These are phyloP conservation scores for Trichoderma cornu-damae DNA, from an alignment of 2,329 filamentous ascomycete genomes.

Conservation along the genomic window DNA sequence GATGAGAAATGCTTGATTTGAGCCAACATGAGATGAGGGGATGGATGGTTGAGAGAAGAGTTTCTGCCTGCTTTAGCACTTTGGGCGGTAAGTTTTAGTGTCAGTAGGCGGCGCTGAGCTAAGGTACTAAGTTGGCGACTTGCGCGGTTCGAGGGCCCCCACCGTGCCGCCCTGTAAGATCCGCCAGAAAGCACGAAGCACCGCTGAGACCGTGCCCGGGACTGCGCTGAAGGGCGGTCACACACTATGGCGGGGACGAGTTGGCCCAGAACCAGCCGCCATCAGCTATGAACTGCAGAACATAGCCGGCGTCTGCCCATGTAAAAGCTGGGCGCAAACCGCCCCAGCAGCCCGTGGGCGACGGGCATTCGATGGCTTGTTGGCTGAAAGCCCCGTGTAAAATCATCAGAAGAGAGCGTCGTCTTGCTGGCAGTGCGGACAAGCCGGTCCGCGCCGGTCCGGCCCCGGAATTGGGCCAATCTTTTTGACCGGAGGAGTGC, in stretches of 20 bases:
- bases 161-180: not conserved
- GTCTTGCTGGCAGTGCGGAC: not conserved
- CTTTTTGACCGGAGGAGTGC: too few species aligned
- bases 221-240: not conserved
- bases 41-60: too few species aligned
- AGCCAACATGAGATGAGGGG: not conserved
- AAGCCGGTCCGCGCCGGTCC: conserved; percentile 5
- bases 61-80: too few species aligned
- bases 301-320: conserved; percentile 14
- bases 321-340: not conserved
- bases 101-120: too few species aligned
- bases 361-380: not conserved
- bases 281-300: too few species aligned
- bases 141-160: not conserved
- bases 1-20: not conserved
- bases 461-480: not conserved
- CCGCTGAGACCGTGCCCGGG: not conserved
- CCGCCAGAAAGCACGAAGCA: not conserved
- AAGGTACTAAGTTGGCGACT: too few species aligned
- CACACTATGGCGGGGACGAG: conserved; percentile 4
- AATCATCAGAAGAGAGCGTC: conserved; percentile 4
- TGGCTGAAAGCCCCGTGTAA: too few species aligned
- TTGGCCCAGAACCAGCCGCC: not conserved
- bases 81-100: too few species aligned
- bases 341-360: too few species aligned